Conservation (phyloP, 2,329 filamentous ascomycete genomes). For the Periconia sp. region DNA sequence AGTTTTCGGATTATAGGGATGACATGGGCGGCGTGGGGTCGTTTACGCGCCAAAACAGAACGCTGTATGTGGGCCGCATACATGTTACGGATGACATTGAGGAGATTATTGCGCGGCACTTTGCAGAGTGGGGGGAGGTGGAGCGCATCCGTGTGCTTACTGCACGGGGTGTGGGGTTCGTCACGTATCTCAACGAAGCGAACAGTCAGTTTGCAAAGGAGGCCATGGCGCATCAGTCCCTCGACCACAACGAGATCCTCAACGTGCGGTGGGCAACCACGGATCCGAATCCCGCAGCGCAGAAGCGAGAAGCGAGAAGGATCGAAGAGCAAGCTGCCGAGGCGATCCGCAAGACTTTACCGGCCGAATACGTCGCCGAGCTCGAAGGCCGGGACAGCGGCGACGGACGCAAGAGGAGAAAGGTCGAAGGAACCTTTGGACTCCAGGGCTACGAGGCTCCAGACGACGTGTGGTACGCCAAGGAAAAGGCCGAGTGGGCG, state of each 20-base stretch:
- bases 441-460: constrained; percentile 91
- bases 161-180: constrained; percentile 86
- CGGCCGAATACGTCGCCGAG: constrained; percentile 89
- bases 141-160: constrained; percentile 90
- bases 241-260: constrained; percentile 90
- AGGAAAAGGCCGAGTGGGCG: constrained; percentile 72
- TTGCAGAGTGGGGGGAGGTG: constrained; percentile 94
- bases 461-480: constrained; percentile 90
- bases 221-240: constrained; percentile 91
- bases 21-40: constrained; percentile 97
- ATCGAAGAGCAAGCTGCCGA: constrained; percentile 97
- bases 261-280: constrained; percentile 98
- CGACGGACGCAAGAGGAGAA: constrained; percentile 84
- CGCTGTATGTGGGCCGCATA: constrained; percentile 90
- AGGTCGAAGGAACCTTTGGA: constrained; percentile 84
- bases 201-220: constrained; percentile 63
- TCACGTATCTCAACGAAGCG: constrained; percentile 88
- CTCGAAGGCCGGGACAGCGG: constrained; percentile 84
- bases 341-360: constrained; percentile 85
- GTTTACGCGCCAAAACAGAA: constrained; percentile 93
- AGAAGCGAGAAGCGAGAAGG: constrained; percentile 84
- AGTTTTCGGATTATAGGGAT: constrained; percentile 89
- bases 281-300: constrained; percentile 93
- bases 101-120: constrained; percentile 92
- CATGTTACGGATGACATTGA: constrained; percentile 97